Evolutionary conservation across 805 yeast species (phyloP), one percentile per base, ranked within the genome.

Genomic region (Lachancea thermotolerans): DNA sequence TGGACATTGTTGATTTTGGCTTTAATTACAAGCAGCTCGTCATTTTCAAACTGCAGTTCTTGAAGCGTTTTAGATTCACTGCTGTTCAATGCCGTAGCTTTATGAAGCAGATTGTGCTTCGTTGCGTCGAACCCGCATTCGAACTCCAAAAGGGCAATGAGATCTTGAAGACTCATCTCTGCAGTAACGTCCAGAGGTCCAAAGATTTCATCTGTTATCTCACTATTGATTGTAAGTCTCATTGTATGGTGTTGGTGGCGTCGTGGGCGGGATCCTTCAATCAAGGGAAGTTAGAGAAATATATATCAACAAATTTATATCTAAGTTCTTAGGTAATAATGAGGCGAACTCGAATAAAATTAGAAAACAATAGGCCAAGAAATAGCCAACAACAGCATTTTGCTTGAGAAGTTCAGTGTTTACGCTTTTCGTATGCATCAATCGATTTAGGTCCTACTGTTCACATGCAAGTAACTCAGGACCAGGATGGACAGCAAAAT

Each of bases 71-170:
- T 60, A 3, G 58, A 41, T 6, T 60, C 65, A 2, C 52, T 45
- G 2, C 45, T 39, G 11, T 53, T 53, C 31, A 85, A 53, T 4
- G 64, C 55, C 21, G 66, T 65, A 47, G 75, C 74, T 49, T 81
- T 73, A 53, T 68, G 69, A 17, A 68, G 58, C 39, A 87, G 54
- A n/a, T 68, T 61, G 56, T 82, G 85, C 12, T 65, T 54, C 0
- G 59, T 54, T 3, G 73, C 65, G 10, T 69, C 66, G 41, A 82
- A 72, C 11, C 69, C 73, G 8, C 88, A 74, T 56, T 87, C 95
- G 1, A 82, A 78, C 49, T 81, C 82, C 9, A 89, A 58, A 51
- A 82, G 79, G 0, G 91, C 95, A 48, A 77, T 72, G 52, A 90
- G 73, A 59, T 89, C 96, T 11, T 62, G 69, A 9, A 88, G 59